Percentiles rank a stretch among this genome's conserved stretches.
These are phyloP conservation scores for Galerina marginata DNA, from an alignment of 768 basidiomycete genomes.

Conservation along the genomic window DNA sequence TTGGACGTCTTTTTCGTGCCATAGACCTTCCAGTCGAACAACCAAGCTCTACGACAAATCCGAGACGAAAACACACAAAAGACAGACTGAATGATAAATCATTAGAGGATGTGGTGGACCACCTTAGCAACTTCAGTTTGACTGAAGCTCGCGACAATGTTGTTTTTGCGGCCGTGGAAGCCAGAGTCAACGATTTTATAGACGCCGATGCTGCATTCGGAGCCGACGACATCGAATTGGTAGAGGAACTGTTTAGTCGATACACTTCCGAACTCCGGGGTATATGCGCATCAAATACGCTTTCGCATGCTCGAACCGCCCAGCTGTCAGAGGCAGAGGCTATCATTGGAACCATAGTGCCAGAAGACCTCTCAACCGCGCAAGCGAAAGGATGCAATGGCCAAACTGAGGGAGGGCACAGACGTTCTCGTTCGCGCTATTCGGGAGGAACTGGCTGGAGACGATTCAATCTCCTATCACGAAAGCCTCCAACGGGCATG, in stretches of 20 bases:
- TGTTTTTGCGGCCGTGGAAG: slow-evolving; percentile 26
- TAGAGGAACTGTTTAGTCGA: slow-evolving; percentile 38
- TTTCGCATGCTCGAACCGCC: slow-evolving; percentile 46
- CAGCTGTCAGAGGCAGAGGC: slow-evolving; percentile 68
- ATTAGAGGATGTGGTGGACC: slow-evolving; percentile 26
- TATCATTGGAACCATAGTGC: slow-evolving; percentile 66
- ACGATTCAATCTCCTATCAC: slow-evolving; percentile 44
- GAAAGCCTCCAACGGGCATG: slow-evolving; percentile 54
- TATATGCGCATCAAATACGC: slow-evolving; percentile 52
- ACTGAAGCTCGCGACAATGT: slow-evolving; percentile 6
- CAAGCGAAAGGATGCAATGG: slow-evolving; percentile 56
- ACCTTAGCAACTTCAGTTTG: slow-evolving; percentile 19
- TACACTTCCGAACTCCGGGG: slow-evolving; percentile 54
- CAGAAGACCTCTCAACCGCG: slow-evolving; percentile 66
- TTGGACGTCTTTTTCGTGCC: slow-evolving; percentile 66
- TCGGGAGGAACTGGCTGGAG: slow-evolving; percentile 55
- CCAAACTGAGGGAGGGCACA: slow-evolving; percentile 60
- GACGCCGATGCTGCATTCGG: slow-evolving; percentile 25
- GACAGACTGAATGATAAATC: slow-evolving; percentile 5
- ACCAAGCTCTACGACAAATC: slow-evolving; percentile 11
- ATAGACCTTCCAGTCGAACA: slow-evolving; percentile 56
- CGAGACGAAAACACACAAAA: slow-evolving; percentile 15
- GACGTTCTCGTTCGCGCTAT: slow-evolving; percentile 55
- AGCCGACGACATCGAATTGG: slow-evolving; percentile 30
- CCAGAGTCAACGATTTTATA: slow-evolving; percentile 38